phyloP scores from a whole-genome alignment of 2,329 filamentous ascomycete genomes.

The Aspergillus ruber region DNA sequence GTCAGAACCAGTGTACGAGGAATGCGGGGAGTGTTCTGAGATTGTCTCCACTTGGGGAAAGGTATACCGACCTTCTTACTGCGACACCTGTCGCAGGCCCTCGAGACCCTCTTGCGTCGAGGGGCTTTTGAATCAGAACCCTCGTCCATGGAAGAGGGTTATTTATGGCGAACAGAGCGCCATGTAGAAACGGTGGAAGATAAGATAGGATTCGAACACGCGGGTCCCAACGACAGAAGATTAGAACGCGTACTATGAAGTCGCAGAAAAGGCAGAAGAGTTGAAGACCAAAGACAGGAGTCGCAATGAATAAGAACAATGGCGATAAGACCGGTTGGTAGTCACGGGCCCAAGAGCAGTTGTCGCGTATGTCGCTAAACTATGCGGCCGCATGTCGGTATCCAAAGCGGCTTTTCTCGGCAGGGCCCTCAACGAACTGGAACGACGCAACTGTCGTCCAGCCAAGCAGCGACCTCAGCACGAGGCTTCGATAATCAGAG shows the following conservation, averaged over 20 bases:
- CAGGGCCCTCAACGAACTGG: not conserved
- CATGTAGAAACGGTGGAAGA: constrained; percentile 13
- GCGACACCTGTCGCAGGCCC: constrained; percentile 41
- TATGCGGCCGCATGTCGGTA: not conserved
- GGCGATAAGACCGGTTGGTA: constrained; percentile 4
- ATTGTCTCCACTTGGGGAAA: not conserved
- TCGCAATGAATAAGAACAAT: not conserved
- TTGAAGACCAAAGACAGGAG: constrained; percentile 3
- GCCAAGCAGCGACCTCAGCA: too few relatives aligned
- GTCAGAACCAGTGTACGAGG: not conserved
- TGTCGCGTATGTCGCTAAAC: not conserved
- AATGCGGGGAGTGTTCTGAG: not conserved
- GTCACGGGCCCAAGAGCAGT: not conserved
- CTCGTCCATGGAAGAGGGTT: constrained; percentile 32
- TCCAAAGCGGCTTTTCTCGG: not conserved
- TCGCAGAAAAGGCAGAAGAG: not conserved
- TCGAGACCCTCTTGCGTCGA: constrained; percentile 41
- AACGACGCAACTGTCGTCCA: not conserved
- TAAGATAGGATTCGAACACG: not conserved
- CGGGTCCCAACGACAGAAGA: not conserved
- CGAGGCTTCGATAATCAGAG: too few relatives aligned
- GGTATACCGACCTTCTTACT: constrained; percentile 32
- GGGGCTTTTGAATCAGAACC: constrained; percentile 30
- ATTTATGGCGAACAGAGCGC: constrained; percentile 13
- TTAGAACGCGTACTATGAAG: too few relatives aligned